Evolutionary conservation across 768 basidiomycete species (phyloP).

Genomic region (Dictyophora rubrovolvata): DNA sequence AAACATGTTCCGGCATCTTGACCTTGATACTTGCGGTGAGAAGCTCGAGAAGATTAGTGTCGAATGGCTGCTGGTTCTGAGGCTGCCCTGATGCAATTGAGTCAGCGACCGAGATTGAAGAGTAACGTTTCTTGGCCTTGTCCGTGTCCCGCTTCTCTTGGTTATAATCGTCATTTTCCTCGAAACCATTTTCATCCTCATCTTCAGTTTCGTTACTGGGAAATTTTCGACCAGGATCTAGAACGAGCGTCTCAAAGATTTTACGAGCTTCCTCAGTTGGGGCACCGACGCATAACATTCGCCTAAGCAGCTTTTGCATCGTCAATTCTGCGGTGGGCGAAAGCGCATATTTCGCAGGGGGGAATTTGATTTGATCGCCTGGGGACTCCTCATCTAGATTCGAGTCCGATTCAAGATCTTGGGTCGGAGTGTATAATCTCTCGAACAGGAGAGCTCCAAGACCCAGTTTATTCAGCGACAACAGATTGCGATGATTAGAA

Average conservation of each 20-base stretch:
- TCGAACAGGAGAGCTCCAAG: slow-evolving; percentile 44
- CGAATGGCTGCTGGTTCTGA: not conserved
- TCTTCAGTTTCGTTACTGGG: not conserved
- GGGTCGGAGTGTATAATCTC: slow-evolving; percentile 28
- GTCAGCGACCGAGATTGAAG: not conserved
- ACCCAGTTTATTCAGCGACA: slow-evolving; percentile 49
- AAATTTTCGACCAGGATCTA: not conserved
- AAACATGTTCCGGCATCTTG: slow-evolving; percentile 73
- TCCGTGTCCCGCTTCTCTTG: slow-evolving; percentile 49
- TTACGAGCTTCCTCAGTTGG: slow-evolving; percentile 51
- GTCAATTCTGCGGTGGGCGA: slow-evolving; percentile 17
- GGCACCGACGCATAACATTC: slow-evolving; percentile 68
- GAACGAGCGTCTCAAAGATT: slow-evolving; percentile 40
- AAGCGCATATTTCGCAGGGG: not conserved
- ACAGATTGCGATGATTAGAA: slow-evolving; percentile 60
- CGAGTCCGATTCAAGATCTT: not conserved
- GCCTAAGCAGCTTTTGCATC: slow-evolving; percentile 50
- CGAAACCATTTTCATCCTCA: not conserved
- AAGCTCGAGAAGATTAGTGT: slow-evolving; percentile 41
- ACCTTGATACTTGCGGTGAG: slow-evolving; percentile 63
- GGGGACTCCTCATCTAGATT: not conserved
- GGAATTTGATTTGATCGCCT: not conserved
- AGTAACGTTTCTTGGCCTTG: slow-evolving; percentile 9
- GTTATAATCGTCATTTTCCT: not conserved
- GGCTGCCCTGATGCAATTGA: not conserved